Percentiles rank a stretch among this genome's conserved stretches.
Evolutionary conservation across 352 stramenopile species (phyloP).

Genomic region (Peronosclerospora sorghi): DNA sequence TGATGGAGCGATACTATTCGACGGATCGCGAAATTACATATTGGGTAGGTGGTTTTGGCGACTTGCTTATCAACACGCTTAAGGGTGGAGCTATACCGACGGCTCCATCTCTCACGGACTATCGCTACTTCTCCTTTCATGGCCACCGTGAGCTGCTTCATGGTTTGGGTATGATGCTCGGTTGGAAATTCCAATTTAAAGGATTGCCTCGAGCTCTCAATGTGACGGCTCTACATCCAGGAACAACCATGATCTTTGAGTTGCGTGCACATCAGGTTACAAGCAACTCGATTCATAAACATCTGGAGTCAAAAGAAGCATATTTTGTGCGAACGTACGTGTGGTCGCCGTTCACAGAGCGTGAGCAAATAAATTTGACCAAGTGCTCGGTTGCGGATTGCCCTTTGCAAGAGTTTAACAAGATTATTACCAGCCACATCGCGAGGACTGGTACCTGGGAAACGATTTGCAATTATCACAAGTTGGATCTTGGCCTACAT

Average conservation of each 20-base stretch:
- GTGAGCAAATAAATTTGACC: constrained; percentile 55
- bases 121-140: constrained; percentile 78
- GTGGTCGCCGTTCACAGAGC: constrained; percentile 55
- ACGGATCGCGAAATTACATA: constrained; percentile 73
- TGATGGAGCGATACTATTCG: constrained; percentile 81
- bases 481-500: constrained; percentile 10
- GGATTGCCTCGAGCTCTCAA: constrained; percentile 54
- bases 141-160: constrained; percentile 73
- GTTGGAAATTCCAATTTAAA: constrained; percentile 66
- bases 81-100: constrained; percentile 35
- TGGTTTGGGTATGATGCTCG: constrained; percentile 65
- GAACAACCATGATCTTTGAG: constrained; percentile 78
- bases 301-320: constrained; percentile 17
- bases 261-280: constrained; percentile 28
- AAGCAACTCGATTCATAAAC: constrained; percentile 7
- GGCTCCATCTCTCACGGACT: constrained; percentile 33
- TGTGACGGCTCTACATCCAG: constrained; percentile 52
- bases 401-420: constrained; percentile 59
- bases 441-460: constrained; percentile 65
- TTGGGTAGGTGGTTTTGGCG: constrained; percentile 67
- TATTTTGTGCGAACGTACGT: constrained; percentile 71
- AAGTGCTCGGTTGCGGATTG: constrained; percentile 73
- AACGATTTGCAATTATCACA: constrained; percentile 68
- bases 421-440: constrained; percentile 62
- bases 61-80: constrained; percentile 55